These are phyloP conservation scores for Azolla pinnata DNA, from an alignment of 75 land plant species.

Conservation along the genomic window DNA sequence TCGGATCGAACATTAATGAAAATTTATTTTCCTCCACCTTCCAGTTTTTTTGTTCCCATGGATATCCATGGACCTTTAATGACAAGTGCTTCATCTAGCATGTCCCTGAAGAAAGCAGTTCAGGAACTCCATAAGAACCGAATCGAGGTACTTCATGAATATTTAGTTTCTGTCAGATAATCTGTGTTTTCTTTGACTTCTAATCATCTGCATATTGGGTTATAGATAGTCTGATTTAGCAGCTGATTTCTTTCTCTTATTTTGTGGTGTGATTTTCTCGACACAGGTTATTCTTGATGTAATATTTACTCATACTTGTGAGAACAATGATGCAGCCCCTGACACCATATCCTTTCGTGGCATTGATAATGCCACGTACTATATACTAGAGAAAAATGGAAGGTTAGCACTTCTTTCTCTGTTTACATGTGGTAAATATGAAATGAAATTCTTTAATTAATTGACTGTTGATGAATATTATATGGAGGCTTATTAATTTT, in stretches of 20 bases:
- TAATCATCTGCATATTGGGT: too few species aligned
- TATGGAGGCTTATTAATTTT: too few species aligned
- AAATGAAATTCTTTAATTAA: too few species aligned
- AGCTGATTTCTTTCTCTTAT: too few species aligned
- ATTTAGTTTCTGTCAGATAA: background rate
- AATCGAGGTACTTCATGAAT: conserved; percentile 41
- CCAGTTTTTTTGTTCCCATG: conserved; percentile 76
- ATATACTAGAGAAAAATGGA: conserved; percentile 25
- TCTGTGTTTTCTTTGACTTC: background rate
- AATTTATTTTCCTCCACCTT: background rate
- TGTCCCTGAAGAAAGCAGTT: conserved; percentile 74
- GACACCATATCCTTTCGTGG: conserved; percentile 54
- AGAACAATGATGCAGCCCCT: conserved; percentile 39
- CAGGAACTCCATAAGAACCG: conserved; percentile 70
- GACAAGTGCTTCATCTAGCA: conserved; percentile 39
- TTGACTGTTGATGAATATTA: too few species aligned
- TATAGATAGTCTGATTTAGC: too few species aligned
- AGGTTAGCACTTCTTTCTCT: too few species aligned
- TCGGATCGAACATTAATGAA: background rate
- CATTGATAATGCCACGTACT: conserved; percentile 73
- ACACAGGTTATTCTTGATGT: conserved; percentile 74
- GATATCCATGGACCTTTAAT: conserved; percentile 33
- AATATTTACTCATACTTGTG: conserved; percentile 65
- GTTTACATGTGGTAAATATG: too few species aligned
- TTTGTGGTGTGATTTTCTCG: background rate